Evolutionary conservation across 768 basidiomycete genomes (phyloP).

Genomic region (Hypsizygus marmoreus): DNA sequence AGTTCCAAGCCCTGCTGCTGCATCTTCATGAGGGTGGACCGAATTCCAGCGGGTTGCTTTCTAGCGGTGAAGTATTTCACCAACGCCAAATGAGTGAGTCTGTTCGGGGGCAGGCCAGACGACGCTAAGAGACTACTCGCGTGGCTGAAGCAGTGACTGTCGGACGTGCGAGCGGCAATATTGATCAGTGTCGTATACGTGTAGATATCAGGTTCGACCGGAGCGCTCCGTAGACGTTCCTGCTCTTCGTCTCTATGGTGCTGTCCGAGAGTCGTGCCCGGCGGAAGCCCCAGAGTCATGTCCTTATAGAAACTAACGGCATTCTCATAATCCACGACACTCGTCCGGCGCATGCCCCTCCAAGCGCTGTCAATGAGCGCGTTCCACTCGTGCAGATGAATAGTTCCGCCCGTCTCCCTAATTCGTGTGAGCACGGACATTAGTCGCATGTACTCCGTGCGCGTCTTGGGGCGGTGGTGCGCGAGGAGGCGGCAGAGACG

Average conservation of each 20-base stretch:
- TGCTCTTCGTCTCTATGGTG: conserved; percentile 14
- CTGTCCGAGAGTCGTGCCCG: conserved; percentile 35
- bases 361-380: conserved; percentile 68
- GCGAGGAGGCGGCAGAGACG: conserved; percentile 63
- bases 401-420: conserved; percentile 50
- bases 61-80: conserved; percentile 55
- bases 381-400: conserved; percentile 77
- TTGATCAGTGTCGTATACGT: conserved; percentile 71
- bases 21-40: conserved; percentile 56
- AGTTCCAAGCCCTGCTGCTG: conserved; percentile 50
- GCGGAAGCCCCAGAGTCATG: conserved; percentile 48
- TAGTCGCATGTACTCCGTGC: conserved; percentile 61
- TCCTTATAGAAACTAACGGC: conserved; percentile 64
- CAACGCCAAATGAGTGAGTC: conserved; percentile 62
- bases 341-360: conserved; percentile 62
- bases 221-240: conserved; percentile 11
- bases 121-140: conserved; percentile 54
- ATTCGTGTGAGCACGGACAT: conserved; percentile 67
- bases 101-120: conserved; percentile 58
- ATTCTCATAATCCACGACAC: conserved; percentile 56
- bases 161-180: conserved; percentile 58
- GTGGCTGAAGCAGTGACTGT: conserved; percentile 45
- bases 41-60: conserved; percentile 52
- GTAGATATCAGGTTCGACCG: conserved; percentile 58
- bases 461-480: conserved; percentile 53